phyloP scores from a whole-genome alignment of 495 filamentous ascomycete genomes.

The Viridothelium virens region DNA sequence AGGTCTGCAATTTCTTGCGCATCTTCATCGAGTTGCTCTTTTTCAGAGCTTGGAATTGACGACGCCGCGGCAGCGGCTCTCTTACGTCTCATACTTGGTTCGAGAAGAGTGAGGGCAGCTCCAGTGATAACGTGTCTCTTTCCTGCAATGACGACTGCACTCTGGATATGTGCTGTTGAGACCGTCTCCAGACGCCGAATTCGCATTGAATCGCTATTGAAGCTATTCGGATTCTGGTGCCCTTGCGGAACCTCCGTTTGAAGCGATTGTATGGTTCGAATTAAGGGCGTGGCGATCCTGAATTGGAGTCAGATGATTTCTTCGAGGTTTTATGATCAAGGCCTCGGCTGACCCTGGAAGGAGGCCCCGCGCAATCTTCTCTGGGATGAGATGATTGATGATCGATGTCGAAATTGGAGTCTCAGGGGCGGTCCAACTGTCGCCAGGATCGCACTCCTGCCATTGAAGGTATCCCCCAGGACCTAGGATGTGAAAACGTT shows the following conservation, averaged over 20 bases:
- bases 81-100: not conserved
- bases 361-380: slow-evolving; percentile 1
- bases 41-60: not conserved
- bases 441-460: not conserved
- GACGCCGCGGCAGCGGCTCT: not conserved
- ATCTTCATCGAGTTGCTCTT: slow-evolving; percentile 3
- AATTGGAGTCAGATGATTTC: no score
- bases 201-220: slow-evolving; percentile 1
- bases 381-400: not conserved
- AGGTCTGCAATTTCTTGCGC: not conserved
- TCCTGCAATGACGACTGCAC: not conserved
- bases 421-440: slow-evolving; percentile 1
- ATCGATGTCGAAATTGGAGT: not conserved
- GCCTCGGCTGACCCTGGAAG: not conserved
- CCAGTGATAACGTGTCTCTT: not conserved
- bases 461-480: slow-evolving; percentile 1
- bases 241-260: not conserved
- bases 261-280: not conserved
- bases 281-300: not conserved
- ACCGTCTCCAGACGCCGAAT: not conserved
- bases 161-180: not conserved
- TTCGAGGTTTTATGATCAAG: no score
- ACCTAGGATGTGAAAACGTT: no score
- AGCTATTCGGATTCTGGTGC: not conserved
- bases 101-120: not conserved